A percentile compares a stretch with the other conserved stretches of the same genome.
These are phyloP conservation scores for Geranium incanum DNA, from an alignment of 441 rosid genomes.

Conservation along the genomic window DNA sequence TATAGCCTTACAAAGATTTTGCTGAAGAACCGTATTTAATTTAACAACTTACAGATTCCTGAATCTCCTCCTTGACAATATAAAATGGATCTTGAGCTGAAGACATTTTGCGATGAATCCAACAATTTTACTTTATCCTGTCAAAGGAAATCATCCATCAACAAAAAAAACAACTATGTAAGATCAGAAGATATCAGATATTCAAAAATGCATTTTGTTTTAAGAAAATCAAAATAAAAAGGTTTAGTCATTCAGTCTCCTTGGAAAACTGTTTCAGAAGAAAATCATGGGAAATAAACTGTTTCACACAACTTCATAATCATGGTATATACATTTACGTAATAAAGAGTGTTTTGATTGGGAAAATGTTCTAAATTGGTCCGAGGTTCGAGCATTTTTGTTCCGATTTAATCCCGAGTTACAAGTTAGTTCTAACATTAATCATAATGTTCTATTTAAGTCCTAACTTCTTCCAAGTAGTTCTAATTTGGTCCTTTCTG, in stretches of 20 bases:
- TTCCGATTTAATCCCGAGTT: too few relatives aligned
- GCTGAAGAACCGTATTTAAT: too few relatives aligned
- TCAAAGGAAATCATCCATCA: background rate
- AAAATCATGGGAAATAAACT: background rate
- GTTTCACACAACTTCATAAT: background rate
- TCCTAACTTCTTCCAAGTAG: too few relatives aligned
- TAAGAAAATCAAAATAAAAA: too few relatives aligned
- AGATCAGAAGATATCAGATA: background rate
- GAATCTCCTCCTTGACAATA: conserved; percentile 92
- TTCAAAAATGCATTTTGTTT: background rate
- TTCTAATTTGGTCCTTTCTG: too few relatives aligned
- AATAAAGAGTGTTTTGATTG: background rate
- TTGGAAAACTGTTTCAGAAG: background rate
- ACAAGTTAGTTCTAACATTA: too few relatives aligned
- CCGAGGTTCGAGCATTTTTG: too few relatives aligned
- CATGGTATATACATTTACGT: background rate
- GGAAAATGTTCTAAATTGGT: too few relatives aligned
- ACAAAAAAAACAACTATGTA: background rate
- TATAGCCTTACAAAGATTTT: too few relatives aligned
- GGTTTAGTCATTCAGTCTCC: background rate
- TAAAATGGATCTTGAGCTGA: conserved; percentile 94
- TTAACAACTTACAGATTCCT: conserved; percentile 64
- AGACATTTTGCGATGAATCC: conserved; percentile 40
- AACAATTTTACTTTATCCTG: background rate
- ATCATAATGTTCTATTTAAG: too few relatives aligned